Conservation (phyloP, 108 stramenopile species). For the Stephanodiscus minutulus region DNA sequence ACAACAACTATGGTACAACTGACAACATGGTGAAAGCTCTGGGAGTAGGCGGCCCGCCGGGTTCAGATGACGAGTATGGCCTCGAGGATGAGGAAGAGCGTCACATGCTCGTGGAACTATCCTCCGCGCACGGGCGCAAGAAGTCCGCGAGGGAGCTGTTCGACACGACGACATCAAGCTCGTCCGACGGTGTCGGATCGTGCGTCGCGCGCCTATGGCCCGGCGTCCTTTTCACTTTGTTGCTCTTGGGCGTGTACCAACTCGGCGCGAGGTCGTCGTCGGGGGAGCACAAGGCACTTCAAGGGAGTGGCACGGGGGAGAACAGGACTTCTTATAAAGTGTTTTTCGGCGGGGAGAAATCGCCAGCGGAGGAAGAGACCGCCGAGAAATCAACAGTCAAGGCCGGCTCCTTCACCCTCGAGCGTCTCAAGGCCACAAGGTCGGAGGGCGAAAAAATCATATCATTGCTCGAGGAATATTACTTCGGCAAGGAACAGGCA, state of each 20-base stretch:
- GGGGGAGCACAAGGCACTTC: not conserved
- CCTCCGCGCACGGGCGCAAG: not conserved
- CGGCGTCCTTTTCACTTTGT: not conserved
- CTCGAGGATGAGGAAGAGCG: not conserved
- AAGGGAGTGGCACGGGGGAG: not conserved
- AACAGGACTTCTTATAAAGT: not conserved
- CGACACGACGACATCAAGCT: not conserved
- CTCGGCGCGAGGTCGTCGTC: not conserved
- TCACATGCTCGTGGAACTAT: not conserved
- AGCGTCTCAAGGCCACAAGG: constrained; percentile 26
- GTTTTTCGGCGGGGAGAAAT: no score
- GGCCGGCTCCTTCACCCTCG: constrained; percentile 13
- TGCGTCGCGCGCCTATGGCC: no score
- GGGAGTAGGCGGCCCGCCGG: not conserved
- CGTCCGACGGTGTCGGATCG: not conserved
- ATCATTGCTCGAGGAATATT: constrained; percentile 44
- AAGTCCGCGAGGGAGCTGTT: not conserved
- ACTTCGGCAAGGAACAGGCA: constrained; percentile 29
- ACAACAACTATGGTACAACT: no score
- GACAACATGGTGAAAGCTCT: not conserved
- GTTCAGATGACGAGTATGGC: not conserved
- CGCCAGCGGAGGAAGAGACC: no score
- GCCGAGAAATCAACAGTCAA: not conserved
- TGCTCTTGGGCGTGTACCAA: not conserved
- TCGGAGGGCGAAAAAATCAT: constrained; percentile 27